Percentiles rank a stretch among this genome's conserved stretches.
Evolutionary conservation across 2,329 filamentous ascomycete species (phyloP).

Genomic region (Paracamarosporium sp.): DNA sequence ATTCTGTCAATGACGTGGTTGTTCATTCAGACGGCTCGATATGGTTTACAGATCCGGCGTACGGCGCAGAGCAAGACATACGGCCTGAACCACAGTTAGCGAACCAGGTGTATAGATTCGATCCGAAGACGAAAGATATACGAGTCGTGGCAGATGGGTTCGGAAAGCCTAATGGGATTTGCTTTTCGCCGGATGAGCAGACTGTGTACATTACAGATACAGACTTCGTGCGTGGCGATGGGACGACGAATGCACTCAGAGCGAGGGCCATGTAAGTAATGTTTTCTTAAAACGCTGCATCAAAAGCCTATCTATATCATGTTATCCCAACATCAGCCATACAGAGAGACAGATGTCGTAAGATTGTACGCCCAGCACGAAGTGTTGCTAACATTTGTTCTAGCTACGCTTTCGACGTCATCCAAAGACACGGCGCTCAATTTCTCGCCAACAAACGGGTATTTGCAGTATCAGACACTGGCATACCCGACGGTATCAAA

Average conservation of each 20-base stretch:
- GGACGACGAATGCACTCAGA: constrained; percentile 1
- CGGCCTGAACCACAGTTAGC: constrained; percentile 30
- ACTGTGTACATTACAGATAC: constrained; percentile 53
- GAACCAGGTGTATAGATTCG: constrained; percentile 47
- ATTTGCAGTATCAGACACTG: constrained; percentile 28
- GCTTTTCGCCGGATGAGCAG: constrained; percentile 48
- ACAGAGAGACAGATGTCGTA: no score
- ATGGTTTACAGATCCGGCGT: constrained; percentile 55
- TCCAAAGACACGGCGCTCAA: constrained; percentile 10
- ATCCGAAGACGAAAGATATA: constrained; percentile 42
- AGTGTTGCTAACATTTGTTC: background rate
- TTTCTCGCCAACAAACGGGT: constrained; percentile 26
- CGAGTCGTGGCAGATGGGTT: constrained; percentile 49
- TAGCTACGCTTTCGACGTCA: constrained; percentile 31
- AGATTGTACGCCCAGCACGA: no score
- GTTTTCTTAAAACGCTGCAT: no score
- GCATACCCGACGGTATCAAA: constrained; percentile 31
- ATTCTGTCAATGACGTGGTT: constrained; percentile 48
- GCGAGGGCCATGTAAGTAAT: constrained; percentile 22
- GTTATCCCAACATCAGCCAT: no score
- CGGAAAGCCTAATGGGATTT: constrained; percentile 52
- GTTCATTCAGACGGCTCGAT: constrained; percentile 50
- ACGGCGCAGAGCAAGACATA: constrained; percentile 28
- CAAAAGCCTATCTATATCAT: no score
- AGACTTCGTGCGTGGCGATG: constrained; percentile 28